Percentiles rank a stretch among this genome's conserved stretches.
Evolutionary conservation across 2,329 filamentous ascomycete species (phyloP).

Genomic region (Allantophomopsis cytisporea): DNA sequence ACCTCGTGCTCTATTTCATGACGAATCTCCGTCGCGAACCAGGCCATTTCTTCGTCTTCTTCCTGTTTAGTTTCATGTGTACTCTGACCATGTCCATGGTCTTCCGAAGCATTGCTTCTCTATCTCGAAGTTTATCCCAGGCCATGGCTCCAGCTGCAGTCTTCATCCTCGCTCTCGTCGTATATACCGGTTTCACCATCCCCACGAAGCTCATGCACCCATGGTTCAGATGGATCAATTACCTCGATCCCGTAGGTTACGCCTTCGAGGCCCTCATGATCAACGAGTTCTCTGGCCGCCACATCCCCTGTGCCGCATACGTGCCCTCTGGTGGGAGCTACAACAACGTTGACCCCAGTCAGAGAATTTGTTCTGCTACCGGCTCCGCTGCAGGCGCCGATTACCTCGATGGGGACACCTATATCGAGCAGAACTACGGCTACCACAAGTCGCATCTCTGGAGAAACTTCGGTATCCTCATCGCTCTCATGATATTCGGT

Average conservation of each 20-base stretch:
- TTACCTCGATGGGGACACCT: slow-evolving; percentile 42
- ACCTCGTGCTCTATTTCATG: slow-evolving; percentile 76
- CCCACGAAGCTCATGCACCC: slow-evolving; percentile 46
- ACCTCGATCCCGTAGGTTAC: slow-evolving; percentile 47
- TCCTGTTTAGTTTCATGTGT: slow-evolving; percentile 13
- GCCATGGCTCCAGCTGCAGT: slow-evolving; percentile 46
- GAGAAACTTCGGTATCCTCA: slow-evolving; percentile 59
- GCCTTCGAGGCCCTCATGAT: slow-evolving; percentile 70
- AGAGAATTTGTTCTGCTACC: slow-evolving; percentile 38
- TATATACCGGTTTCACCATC: slow-evolving; percentile 26
- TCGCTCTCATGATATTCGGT: slow-evolving; percentile 51
- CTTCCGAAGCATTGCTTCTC: slow-evolving; percentile 66
- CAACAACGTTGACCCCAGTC: slow-evolving; percentile 1
- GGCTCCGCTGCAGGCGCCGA: slow-evolving; percentile 40
- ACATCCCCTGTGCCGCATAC: slow-evolving; percentile 11
- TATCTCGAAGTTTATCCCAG: slow-evolving; percentile 56
- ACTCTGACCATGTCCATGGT: slow-evolving; percentile 60
- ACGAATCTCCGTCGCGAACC: slow-evolving; percentile 53
- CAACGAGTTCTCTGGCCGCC: slow-evolving; percentile 53
- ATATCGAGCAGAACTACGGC: slow-evolving; percentile 36
- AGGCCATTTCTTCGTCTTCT: slow-evolving; percentile 74
- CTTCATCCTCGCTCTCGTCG: slow-evolving; percentile 20
- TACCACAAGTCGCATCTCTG: slow-evolving; percentile 49
- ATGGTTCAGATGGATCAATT: slow-evolving; percentile 78
- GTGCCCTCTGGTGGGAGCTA: slow-evolving; percentile 9